These are phyloP conservation scores for Acidiella bohemica DNA, from an alignment of 495 filamentous ascomycete genomes.

Conservation along the genomic window DNA sequence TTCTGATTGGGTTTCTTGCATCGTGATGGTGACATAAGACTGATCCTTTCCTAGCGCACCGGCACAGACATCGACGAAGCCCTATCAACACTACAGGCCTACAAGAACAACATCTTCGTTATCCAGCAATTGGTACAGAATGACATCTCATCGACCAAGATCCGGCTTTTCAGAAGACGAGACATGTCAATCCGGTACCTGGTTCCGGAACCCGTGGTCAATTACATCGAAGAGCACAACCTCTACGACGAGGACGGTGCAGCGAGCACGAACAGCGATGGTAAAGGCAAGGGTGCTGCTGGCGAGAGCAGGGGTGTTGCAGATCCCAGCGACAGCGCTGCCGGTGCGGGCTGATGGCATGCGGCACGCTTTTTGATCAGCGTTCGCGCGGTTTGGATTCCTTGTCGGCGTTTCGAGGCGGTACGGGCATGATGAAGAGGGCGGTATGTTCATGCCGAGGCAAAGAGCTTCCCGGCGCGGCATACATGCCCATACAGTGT, in stretches of 20 bases:
- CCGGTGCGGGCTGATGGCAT: neutral
- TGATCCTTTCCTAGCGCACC: constrained; percentile 50
- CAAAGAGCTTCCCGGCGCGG: too few species aligned
- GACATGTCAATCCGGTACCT: constrained; percentile 65
- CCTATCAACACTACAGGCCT: constrained; percentile 38
- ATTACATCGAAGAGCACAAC: constrained; percentile 63
- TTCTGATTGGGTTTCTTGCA: too few species aligned
- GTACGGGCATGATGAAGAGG: too few species aligned
- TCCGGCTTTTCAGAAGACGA: constrained; percentile 65
- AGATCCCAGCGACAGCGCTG: neutral
- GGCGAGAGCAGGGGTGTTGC: constrained; percentile 11
- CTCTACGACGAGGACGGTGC: constrained; percentile 56
- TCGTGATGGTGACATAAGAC: neutral
- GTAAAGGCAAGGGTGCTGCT: constrained; percentile 13
- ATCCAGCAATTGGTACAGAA: constrained; percentile 84
- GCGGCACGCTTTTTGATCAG: too few species aligned
- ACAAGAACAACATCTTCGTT: constrained; percentile 68
- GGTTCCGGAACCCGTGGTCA: constrained; percentile 51
- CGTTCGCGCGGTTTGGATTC: too few species aligned
- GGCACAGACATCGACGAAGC: constrained; percentile 76
- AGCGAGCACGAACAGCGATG: constrained; percentile 21
- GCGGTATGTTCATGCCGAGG: too few species aligned
- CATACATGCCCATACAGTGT: too few species aligned
- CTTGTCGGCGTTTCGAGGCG: neutral
- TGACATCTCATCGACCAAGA: constrained; percentile 80